Percentiles rank a stretch among this genome's conserved stretches.
Evolutionary conservation across 2,329 filamentous ascomycete genomes (phyloP).

Genomic region (Ceratocystis albifundus): DNA sequence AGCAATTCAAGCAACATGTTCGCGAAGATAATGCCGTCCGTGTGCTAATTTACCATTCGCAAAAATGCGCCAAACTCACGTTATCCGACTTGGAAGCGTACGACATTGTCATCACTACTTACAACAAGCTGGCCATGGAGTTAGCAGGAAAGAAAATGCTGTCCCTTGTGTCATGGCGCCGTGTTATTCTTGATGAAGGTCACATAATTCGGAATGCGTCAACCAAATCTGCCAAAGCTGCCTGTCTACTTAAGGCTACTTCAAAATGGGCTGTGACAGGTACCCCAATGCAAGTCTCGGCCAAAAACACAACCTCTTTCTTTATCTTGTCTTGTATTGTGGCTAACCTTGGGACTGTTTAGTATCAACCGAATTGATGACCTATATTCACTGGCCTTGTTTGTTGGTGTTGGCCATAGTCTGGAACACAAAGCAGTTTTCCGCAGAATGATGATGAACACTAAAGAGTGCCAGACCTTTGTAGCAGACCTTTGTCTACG

Average conservation of each 20-base stretch:
- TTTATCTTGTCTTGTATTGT: neutral
- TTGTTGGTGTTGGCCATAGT: slow-evolving; percentile 63
- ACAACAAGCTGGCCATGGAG: slow-evolving; percentile 62
- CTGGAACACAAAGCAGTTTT: slow-evolving; percentile 64
- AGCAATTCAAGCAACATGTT: slow-evolving; percentile 65
- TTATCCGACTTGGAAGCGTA: slow-evolving; percentile 49
- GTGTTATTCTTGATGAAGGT: slow-evolving; percentile 72
- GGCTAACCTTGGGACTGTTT: slow-evolving; percentile 26
- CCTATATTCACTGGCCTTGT: slow-evolving; percentile 67
- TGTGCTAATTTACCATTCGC: slow-evolving; percentile 64
- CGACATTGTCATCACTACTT: slow-evolving; percentile 74
- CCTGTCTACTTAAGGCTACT: slow-evolving; percentile 52
- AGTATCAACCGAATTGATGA: slow-evolving; percentile 70
- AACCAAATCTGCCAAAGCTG: slow-evolving; percentile 60
- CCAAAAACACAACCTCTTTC: too few species aligned
- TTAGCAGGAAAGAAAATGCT: slow-evolving; percentile 31
- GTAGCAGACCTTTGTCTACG: slow-evolving; percentile 73
- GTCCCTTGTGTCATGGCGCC: slow-evolving; percentile 53
- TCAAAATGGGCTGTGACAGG: slow-evolving; percentile 72
- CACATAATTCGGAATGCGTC: slow-evolving; percentile 69
- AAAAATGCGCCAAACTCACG: slow-evolving; percentile 40
- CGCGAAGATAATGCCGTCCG: slow-evolving; percentile 49
- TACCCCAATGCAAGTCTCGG: slow-evolving; percentile 54
- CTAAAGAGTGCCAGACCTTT: slow-evolving; percentile 60
- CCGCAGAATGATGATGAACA: slow-evolving; percentile 51